Percentiles rank a stretch among this genome's conserved stretches.
Conservation (phyloP, 140 eudicot genomes). For the Oenanthe javanica region DNA sequence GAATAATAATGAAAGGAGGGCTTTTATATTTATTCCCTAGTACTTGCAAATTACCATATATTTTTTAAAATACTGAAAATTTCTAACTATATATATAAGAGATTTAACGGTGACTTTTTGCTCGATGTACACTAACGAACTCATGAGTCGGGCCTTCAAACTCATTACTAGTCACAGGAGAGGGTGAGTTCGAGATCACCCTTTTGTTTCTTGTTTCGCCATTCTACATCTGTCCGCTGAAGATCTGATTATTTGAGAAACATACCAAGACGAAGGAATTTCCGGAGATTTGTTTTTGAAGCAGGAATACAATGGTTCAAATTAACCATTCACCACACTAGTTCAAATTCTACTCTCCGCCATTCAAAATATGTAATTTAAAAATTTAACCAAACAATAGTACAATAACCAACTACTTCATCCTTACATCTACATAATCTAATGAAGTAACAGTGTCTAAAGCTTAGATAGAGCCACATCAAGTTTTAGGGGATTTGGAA, state of each 20-base stretch:
- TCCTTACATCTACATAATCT: not conserved
- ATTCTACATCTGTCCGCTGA: not conserved
- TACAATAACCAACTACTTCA: not conserved
- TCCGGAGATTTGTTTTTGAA: not conserved
- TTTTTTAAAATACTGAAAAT: no score
- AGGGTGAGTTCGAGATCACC: not conserved
- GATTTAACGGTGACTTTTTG: no score
- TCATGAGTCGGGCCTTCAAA: no score
- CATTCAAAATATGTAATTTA: no score
- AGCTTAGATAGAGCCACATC: not conserved
- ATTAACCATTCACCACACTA: not conserved
- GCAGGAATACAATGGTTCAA: not conserved
- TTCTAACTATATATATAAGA: no score
- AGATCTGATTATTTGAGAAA: not conserved
- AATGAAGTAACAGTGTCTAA: not conserved
- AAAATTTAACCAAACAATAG: not conserved
- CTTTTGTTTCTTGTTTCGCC: not conserved
- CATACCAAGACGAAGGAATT: not conserved
- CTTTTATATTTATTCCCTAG: no score
- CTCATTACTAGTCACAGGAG: no score
- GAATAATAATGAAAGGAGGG: no score
- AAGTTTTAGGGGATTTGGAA: constrained; percentile 4
- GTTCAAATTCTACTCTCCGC: not conserved
- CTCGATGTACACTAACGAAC: no score
- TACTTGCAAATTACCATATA: no score